phyloP scores from a whole-genome alignment of 495 filamentous ascomycete species.

The Talaromyces wortmannii region DNA sequence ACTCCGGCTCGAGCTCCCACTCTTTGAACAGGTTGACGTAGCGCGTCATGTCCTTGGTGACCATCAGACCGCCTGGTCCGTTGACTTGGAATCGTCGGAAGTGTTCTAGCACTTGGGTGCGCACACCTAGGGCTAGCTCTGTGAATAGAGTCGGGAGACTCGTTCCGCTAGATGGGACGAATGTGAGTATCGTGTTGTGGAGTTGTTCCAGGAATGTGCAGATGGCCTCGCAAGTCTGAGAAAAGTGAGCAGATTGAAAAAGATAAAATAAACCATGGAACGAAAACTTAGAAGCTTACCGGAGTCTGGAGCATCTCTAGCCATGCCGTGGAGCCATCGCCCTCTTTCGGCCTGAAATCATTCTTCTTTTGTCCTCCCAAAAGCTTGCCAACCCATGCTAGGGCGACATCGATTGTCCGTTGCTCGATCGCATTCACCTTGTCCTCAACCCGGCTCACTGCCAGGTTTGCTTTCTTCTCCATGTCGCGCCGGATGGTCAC shows the following conservation, averaged over 20 bases:
- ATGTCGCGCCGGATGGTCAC: conserved; percentile 85
- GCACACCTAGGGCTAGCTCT: conserved; percentile 79
- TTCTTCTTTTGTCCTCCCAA: conserved; percentile 79
- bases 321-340: conserved; percentile 56
- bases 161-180: conserved; percentile 62
- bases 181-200: conserved; percentile 50
- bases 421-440: conserved; percentile 85
- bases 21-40: conserved; percentile 78
- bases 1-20: conserved; percentile 59
- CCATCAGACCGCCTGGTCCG: conserved; percentile 86
- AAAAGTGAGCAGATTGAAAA: background rate
- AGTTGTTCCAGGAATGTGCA: conserved; percentile 67
- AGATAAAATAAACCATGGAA: conserved; percentile 3
- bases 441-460: conserved; percentile 72
- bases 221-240: conserved; percentile 66
- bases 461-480: conserved; percentile 71
- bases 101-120: conserved; percentile 76
- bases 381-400: conserved; percentile 71
- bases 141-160: conserved; percentile 72
- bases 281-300: conserved; percentile 26
- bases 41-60: conserved; percentile 89
- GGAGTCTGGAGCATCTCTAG: conserved; percentile 80
- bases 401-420: conserved; percentile 72
- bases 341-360: conserved; percentile 88
- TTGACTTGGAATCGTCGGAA: conserved; percentile 90